Base-by-base conservation (phyloP, 768 basidiomycete species). In the Lactifluus subvellereus region DNA sequence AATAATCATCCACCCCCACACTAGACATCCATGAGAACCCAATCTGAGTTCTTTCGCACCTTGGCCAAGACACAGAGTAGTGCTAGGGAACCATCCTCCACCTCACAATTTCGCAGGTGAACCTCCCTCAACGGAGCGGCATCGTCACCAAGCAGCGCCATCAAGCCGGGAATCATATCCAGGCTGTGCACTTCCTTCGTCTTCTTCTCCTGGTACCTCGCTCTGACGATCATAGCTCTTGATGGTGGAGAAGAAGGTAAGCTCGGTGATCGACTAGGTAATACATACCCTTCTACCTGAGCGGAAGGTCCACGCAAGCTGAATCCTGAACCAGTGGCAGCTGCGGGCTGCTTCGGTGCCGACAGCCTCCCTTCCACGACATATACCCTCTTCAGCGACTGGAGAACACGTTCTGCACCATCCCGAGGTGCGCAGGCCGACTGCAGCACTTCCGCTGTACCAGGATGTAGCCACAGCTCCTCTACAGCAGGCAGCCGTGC, bases 111-210 rank as follows among this genome's bases (percentile, higher is more conserved):
- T 38, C 54, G 54, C 6, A 61, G 20, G 33, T 61, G 61, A 16
- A 62, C 42, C 18, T 57, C 55, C 33, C 33, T 52, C 20, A 8
- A n/a, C 6, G 18, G 40, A 9, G 42, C 3, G 7, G 54, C 4
- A 4, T 33, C 18, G 6, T 16, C 49, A 9, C 4, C 30, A 7
- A 61, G 60, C 42, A 61, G 49, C 9, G 55, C 55, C 55, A 57
- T 62, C 49, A 57, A 47, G 3, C 61, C 50, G 14, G 61, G 50
- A 30, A 40, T 57, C 54, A 52, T 11, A 32, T 62, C 55, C 54
- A 51, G 30, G 16, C 49, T 18, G 11, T 32, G 38, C 20, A 14
- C 30, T 27, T 43, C 54, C 13, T n/a, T 48, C 8, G 20, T 56
- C 30, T 50, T 51, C 54, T 3, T 42, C 54, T 38, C 37, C 38